Evolutionary conservation across 2,329 filamentous ascomycete species (phyloP).

Genomic region (Neoscytalidium dimidiatum): DNA sequence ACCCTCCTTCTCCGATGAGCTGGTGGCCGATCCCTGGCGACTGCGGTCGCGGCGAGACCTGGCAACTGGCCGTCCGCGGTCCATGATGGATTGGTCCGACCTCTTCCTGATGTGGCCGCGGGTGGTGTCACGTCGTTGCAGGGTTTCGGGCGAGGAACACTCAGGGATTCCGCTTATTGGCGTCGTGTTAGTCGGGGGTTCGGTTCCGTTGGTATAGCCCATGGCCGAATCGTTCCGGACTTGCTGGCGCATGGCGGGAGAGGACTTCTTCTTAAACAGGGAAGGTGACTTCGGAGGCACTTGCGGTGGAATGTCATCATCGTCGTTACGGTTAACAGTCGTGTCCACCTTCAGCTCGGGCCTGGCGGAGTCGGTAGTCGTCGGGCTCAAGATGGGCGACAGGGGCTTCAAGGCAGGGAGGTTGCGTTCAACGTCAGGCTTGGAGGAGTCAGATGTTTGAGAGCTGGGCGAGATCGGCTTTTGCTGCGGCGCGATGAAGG

Average conservation of each 20-base stretch:
- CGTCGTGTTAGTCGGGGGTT: neutral
- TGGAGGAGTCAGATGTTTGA: neutral
- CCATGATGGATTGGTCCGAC: conserved; percentile 42
- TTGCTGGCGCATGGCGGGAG: conserved; percentile 33
- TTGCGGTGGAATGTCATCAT: conserved; percentile 32
- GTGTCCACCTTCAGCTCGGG: conserved; percentile 37
- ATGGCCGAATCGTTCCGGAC: conserved; percentile 13
- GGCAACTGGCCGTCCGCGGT: conserved; percentile 38
- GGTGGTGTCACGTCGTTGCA: neutral
- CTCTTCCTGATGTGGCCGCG: conserved; percentile 18
- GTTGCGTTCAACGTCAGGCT: neutral
- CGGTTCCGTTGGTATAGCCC: neutral
- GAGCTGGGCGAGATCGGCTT: conserved; percentile 9
- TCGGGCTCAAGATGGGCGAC: conserved; percentile 38
- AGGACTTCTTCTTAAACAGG: conserved; percentile 33
- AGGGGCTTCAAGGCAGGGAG: conserved; percentile 23
- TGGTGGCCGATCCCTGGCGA: conserved; percentile 35
- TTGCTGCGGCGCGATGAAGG: conserved; percentile 24
- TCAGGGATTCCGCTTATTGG: neutral
- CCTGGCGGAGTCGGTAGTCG: conserved; percentile 26
- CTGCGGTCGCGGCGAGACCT: conserved; percentile 22
- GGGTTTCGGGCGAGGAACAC: conserved; percentile 9
- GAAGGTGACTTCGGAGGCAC: conserved; percentile 41
- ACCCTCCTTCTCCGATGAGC: conserved; percentile 35
- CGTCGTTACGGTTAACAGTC: conserved; percentile 22